Percentiles rank a stretch among this genome's conserved stretches.
Evolutionary conservation across 2,329 filamentous ascomycete genomes (phyloP).

Genomic region (Domatiomyces globalis): DNA sequence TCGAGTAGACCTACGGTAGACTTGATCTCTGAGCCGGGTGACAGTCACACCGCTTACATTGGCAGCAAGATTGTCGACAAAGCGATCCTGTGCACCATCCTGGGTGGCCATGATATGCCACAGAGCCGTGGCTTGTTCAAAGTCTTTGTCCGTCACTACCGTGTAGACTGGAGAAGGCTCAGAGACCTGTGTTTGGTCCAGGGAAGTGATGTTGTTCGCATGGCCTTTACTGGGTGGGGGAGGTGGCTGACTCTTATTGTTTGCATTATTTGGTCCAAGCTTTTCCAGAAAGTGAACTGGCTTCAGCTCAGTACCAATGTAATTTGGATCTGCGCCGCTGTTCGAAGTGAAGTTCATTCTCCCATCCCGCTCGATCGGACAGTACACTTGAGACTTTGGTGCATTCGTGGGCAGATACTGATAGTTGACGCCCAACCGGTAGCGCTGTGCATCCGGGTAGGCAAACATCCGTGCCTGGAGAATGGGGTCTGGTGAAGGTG

Average conservation of each 20-base stretch:
- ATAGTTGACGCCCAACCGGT: slow-evolving; percentile 30
- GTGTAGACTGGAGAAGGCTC: slow-evolving; percentile 26
- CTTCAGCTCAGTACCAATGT: slow-evolving; percentile 24
- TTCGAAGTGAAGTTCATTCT: slow-evolving; percentile 31
- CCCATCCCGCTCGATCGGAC: slow-evolving; percentile 38
- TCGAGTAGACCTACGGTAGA: slow-evolving; percentile 27
- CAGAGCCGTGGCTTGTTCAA: slow-evolving; percentile 30
- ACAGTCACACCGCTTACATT: slow-evolving; percentile 42
- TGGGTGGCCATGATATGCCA: slow-evolving; percentile 31
- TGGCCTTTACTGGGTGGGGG: neutral
- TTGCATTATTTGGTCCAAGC: no score
- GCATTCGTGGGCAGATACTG: slow-evolving; percentile 27
- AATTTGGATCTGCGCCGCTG: slow-evolving; percentile 46
- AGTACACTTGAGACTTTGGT: slow-evolving; percentile 24
- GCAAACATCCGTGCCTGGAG: slow-evolving; percentile 48
- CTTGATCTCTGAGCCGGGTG: slow-evolving; percentile 44
- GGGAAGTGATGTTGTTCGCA: slow-evolving; percentile 23
- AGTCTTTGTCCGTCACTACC: slow-evolving; percentile 32
- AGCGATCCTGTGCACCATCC: slow-evolving; percentile 45
- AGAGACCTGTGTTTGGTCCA: slow-evolving; percentile 28
- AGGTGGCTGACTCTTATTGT: neutral
- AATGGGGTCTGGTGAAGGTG: slow-evolving; percentile 48
- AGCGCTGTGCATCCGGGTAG: slow-evolving; percentile 40
- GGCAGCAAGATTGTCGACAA: slow-evolving; percentile 44
- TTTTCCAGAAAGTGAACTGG: slow-evolving; percentile 6